A percentile compares a stretch with the other conserved stretches of the same genome.
These are phyloP conservation scores for Mucor circinelloides DNA, from an alignment of 371 early-diverging fungal genomes.

Conservation along the genomic window DNA sequence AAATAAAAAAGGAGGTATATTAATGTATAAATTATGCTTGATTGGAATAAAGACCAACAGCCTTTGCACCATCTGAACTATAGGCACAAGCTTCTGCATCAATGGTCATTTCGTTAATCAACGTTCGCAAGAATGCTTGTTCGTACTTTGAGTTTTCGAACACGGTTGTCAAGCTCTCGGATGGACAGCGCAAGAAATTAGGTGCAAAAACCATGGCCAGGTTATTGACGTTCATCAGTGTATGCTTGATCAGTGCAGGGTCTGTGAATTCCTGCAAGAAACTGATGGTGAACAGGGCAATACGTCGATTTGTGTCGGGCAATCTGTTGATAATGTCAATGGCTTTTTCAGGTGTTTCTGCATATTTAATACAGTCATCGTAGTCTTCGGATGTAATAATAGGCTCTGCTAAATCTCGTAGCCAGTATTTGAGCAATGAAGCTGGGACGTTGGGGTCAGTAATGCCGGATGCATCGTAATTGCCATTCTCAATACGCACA, in stretches of 20 bases:
- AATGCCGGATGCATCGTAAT: constrained; percentile 70
- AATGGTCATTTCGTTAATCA: constrained; percentile 32
- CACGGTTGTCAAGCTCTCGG: constrained; percentile 73
- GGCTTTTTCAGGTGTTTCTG: constrained; percentile 61
- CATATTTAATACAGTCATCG: constrained; percentile 61
- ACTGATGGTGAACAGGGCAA: constrained; percentile 75
- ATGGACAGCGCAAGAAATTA: constrained; percentile 88
- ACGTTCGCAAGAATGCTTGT: constrained; percentile 47
- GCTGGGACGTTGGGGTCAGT: constrained; percentile 92
- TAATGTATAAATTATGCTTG: neutral
- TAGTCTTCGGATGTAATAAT: constrained; percentile 87
- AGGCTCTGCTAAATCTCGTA: constrained; percentile 91
- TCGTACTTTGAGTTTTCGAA: constrained; percentile 84
- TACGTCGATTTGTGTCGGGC: constrained; percentile 77
- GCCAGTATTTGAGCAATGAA: constrained; percentile 91
- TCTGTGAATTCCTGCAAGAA: constrained; percentile 86
- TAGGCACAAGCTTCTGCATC: constrained; percentile 31
- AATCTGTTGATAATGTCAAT: constrained; percentile 65
- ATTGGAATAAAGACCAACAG: neutral
- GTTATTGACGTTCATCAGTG: constrained; percentile 89
- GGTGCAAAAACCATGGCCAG: constrained; percentile 98
- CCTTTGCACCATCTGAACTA: constrained; percentile 10
- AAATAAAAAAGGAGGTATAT: neutral
- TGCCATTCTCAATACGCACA: constrained; percentile 84
- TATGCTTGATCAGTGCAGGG: constrained; percentile 65